These are phyloP conservation scores for Centaurea solstitialis DNA, from an alignment of 129 eudicot genomes.

Conservation along the genomic window DNA sequence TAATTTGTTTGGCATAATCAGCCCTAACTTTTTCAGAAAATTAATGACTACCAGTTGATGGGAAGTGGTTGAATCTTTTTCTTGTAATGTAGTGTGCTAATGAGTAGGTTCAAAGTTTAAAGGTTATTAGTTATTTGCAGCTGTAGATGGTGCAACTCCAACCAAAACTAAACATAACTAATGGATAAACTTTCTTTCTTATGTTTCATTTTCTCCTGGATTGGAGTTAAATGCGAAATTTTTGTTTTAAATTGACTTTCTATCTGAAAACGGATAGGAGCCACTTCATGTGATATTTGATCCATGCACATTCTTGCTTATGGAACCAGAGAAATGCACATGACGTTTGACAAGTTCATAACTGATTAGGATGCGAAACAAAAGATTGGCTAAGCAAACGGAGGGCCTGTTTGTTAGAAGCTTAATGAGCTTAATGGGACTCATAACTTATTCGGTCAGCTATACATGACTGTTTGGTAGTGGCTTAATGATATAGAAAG, in stretches of 20 bases:
- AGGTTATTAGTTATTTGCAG: background rate
- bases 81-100: conserved; percentile 1
- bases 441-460: no score
- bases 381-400: background rate
- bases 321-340: no score
- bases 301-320: no score
- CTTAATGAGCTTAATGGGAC: no score
- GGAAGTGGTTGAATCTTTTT: background rate
- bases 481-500: no score
- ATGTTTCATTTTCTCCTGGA: conserved; percentile 8
- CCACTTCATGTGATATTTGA: conserved; percentile 31
- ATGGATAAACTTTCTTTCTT: background rate
- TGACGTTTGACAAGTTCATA: conserved; percentile 7
- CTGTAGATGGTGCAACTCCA: background rate
- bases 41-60: background rate
- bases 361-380: conserved; percentile 12
- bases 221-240: background rate
- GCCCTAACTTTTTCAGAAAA: background rate
- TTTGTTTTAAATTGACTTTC: background rate
- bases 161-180: background rate
- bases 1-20: conserved; percentile 14
- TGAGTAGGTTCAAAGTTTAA: background rate
- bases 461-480: no score
- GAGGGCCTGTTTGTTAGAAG: background rate
- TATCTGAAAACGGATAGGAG: background rate